Conservation (phyloP, 371 early-diverging fungal genomes). For the Lichtheimia ramosa region DNA sequence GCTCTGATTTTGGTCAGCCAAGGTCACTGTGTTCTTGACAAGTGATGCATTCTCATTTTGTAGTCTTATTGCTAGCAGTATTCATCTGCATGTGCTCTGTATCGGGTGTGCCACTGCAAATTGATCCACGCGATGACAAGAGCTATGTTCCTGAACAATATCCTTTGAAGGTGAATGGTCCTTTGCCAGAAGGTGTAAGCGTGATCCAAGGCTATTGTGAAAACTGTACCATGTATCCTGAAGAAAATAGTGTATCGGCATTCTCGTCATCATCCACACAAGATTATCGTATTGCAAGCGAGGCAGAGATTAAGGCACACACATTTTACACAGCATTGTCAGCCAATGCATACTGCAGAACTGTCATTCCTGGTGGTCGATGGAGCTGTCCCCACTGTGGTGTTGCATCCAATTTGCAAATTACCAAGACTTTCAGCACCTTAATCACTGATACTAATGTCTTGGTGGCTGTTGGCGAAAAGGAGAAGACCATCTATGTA, state of each 20-base stretch:
- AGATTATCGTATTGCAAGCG: conserved; percentile 3
- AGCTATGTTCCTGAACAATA: neutral
- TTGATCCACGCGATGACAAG: no score
- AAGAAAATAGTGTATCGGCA: no score
- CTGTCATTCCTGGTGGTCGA: conserved; percentile 13
- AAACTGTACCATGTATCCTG: no score
- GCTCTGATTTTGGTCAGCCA: no score
- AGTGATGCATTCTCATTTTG: no score
- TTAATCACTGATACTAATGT: conserved; percentile 16
- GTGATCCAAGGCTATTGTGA: no score
- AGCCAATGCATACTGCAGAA: conserved; percentile 16
- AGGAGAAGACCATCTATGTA: conserved; percentile 19
- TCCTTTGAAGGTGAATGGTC: no score
- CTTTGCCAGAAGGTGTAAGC: no score
- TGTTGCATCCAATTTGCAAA: conserved; percentile 2
- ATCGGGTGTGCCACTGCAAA: no score
- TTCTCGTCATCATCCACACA: neutral
- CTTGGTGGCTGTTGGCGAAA: conserved; percentile 15
- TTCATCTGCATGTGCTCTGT: no score
- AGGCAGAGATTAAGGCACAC: conserved; percentile 3
- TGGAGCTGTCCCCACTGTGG: conserved; percentile 19
- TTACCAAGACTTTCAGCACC: conserved; percentile 20
- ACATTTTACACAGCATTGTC: conserved; percentile 12
- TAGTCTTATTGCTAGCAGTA: no score
- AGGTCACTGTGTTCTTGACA: no score